These are phyloP conservation scores for Aspergillus sp. DNA, from an alignment of 2,329 filamentous ascomycete genomes.

Conservation along the genomic window DNA sequence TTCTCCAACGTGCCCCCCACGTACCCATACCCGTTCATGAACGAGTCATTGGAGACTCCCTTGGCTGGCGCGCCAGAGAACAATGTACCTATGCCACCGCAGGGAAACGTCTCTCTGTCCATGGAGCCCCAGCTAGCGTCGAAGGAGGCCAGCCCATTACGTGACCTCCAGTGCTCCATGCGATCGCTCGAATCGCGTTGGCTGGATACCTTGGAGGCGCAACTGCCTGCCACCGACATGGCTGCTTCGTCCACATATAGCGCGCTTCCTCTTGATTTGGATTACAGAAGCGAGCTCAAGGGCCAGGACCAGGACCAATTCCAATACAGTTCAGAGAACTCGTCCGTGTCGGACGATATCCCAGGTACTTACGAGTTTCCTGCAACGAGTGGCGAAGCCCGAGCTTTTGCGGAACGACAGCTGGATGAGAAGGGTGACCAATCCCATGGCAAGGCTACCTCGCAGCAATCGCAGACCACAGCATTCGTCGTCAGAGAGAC, in stretches of 20 bases:
- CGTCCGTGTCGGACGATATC: slow-evolving; percentile 29
- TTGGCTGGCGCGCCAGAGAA: slow-evolving; percentile 8
- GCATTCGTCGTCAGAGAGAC: slow-evolving; percentile 31
- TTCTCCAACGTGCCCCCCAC: slow-evolving; percentile 24
- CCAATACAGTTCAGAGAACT: slow-evolving; percentile 29
- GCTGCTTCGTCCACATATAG: slow-evolving; percentile 18
- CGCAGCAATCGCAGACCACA: slow-evolving; percentile 21
- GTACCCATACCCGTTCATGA: slow-evolving; percentile 23
- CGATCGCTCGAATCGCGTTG: slow-evolving; percentile 28
- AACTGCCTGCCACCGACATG: slow-evolving; percentile 21
- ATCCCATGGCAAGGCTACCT: slow-evolving; percentile 17
- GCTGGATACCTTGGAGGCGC: slow-evolving; percentile 26
- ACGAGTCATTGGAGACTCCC: slow-evolving; percentile 22
- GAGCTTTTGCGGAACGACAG: slow-evolving; percentile 22
- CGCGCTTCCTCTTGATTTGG: slow-evolving; percentile 10
- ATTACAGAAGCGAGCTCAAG: too few relatives aligned
- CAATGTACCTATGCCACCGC: slow-evolving; percentile 6
- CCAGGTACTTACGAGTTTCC: slow-evolving; percentile 28
- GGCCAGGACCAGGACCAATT: slow-evolving; percentile 20
- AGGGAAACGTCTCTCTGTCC: slow-evolving; percentile 6
- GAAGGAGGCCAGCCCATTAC: slow-evolving; percentile 14
- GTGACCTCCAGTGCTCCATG: slow-evolving; percentile 18
- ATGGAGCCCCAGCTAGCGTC: slow-evolving; percentile 15
- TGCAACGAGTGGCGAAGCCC: slow-evolving; percentile 22
- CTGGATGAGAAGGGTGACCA: slow-evolving; percentile 26